Percentiles rank a stretch among this genome's conserved stretches.
phyloP scores from a whole-genome alignment of 2,329 filamentous ascomycete species.

The Penicillium hesseltinei region DNA sequence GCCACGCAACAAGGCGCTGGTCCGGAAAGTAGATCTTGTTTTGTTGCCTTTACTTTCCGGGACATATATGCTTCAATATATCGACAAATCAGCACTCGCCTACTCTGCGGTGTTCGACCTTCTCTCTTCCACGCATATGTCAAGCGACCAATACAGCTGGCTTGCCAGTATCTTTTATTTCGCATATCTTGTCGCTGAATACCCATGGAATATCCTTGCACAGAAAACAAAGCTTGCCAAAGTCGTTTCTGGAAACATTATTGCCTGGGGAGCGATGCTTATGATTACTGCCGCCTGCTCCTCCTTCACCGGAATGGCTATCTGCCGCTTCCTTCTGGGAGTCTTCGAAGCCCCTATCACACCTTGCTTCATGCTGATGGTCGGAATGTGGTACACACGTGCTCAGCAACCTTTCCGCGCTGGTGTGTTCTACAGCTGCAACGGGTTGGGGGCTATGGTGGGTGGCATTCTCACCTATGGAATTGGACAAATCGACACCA shows the following conservation, averaged over 20 bases:
- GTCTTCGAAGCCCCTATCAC: constrained; percentile 51
- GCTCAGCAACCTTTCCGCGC: constrained; percentile 50
- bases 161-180: constrained; percentile 58
- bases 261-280: constrained; percentile 47
- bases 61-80: constrained; percentile 50
- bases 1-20: constrained; percentile 28
- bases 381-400: constrained; percentile 51
- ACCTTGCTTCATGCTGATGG: constrained; percentile 52
- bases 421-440: constrained; percentile 45
- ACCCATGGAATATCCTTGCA: constrained; percentile 40
- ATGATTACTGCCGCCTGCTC: constrained; percentile 45
- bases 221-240: constrained; percentile 27
- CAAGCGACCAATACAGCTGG: constrained; percentile 49
- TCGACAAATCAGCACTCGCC: constrained; percentile 56
- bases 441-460: constrained; percentile 40
- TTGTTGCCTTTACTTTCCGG: constrained; percentile 52
- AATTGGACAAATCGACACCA: constrained; percentile 43
- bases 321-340: constrained; percentile 49
- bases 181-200: constrained; percentile 47
- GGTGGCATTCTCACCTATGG: constrained; percentile 32
- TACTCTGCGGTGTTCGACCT: constrained; percentile 59
- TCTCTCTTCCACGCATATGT: constrained; percentile 50
- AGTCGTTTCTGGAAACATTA: constrained; percentile 35
- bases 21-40: constrained; percentile 50
- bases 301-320: constrained; percentile 45